Evolutionary conservation across 208 protist species (phyloP).

Genomic region (Acanthamoeba sp.): DNA sequence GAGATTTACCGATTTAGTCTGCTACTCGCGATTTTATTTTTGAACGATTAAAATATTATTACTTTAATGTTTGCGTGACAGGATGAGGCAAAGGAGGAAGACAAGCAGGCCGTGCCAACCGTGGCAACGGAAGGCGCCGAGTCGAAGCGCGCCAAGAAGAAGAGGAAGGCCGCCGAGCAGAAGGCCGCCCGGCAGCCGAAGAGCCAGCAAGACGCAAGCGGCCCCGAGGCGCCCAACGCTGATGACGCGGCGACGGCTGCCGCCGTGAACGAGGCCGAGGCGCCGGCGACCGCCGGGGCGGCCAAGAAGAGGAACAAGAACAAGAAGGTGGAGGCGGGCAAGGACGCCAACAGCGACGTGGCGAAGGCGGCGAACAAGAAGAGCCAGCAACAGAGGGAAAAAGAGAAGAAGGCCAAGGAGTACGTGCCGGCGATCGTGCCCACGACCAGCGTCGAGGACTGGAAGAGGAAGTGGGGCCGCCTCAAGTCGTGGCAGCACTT

Average conservation of each 20-base stretch:
- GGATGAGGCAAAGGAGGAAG: conserved; percentile 7
- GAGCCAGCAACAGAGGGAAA: conserved; percentile 2
- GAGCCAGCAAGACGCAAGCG: not conserved
- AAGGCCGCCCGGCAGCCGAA: not conserved
- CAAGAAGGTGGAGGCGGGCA: not conserved
- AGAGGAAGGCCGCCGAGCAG: not conserved
- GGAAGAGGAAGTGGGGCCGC: conserved; percentile 49
- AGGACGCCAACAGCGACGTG: not conserved
- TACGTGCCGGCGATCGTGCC: conserved; percentile 23
- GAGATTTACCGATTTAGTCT: too few relatives aligned
- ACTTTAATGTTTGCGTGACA: not conserved
- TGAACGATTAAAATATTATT: not conserved
- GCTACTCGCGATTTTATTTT: not conserved
- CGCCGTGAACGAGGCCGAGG: not conserved
- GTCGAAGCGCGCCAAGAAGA: conserved; percentile 13
- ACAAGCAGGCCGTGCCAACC: not conserved
- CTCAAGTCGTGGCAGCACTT: conserved; percentile 51
- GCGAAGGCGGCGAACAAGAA: not conserved
- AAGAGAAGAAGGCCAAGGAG: not conserved
- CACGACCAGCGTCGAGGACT: conserved; percentile 38
- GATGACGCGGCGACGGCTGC: not conserved
- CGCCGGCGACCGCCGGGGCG: not conserved
- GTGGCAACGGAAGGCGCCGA: not conserved
- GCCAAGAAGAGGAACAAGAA: conserved; percentile 48
- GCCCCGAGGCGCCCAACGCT: not conserved